Conservation (phyloP, 202 grass and related monocot species). For the Eragrostis tef region DNA sequence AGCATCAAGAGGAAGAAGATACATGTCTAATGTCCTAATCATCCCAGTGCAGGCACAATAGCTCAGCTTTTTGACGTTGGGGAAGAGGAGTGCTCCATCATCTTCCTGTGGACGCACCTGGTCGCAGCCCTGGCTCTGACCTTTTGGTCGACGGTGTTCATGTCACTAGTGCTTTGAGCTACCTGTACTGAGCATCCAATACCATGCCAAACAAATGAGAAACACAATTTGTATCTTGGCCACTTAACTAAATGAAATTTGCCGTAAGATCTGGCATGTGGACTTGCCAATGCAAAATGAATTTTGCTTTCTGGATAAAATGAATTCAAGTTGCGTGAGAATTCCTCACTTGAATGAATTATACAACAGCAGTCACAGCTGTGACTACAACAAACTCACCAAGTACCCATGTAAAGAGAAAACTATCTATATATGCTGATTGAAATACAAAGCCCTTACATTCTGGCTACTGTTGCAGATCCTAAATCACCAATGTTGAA, state of each 20-base stretch:
- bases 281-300: background rate
- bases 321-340: background rate
- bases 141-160: slow-evolving; percentile 55
- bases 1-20: background rate
- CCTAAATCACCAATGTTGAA: slow-evolving; percentile 26
- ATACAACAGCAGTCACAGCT: background rate
- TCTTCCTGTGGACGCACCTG: slow-evolving; percentile 64
- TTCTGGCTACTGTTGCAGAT: slow-evolving; percentile 21
- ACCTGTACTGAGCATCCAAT: background rate
- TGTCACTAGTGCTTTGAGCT: slow-evolving; percentile 52
- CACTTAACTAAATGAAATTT: background rate
- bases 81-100: slow-evolving; percentile 51
- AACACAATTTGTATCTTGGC: background rate
- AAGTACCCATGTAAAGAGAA: background rate
- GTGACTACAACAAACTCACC: background rate
- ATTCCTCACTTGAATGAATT: background rate
- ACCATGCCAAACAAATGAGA: background rate
- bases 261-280: background rate
- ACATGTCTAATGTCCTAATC: background rate
- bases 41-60: slow-evolving; percentile 44
- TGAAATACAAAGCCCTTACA: background rate
- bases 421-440: slow-evolving; percentile 10
- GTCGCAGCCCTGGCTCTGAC: slow-evolving; percentile 49
- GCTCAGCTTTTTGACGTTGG: slow-evolving; percentile 59
- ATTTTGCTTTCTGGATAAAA: background rate